Base-by-base conservation (phyloP, 257 asterid genomes). In the Salvia hispanica region DNA sequence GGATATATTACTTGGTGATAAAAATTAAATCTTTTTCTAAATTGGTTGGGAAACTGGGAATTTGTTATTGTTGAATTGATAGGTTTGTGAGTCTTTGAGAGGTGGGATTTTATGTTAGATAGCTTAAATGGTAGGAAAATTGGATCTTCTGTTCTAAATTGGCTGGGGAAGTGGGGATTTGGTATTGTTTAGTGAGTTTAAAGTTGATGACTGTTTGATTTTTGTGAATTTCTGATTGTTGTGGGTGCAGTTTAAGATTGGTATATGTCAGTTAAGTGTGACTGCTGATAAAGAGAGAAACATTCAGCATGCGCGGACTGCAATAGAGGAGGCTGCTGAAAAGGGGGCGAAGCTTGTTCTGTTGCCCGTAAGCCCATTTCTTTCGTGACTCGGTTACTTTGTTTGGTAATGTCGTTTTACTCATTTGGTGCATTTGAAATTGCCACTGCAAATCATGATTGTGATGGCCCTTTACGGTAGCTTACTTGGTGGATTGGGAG, bases 231-330 rank as follows among this genome's bases (percentile, higher is more conserved):
- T 31, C 6, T 6, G 59, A 48, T 61, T 40, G 8, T 40, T 33
- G 18, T 40, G 40, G 18, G 66, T 62, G 36, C 90, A 90, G 97
- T 90, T 88, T 83, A 88, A 90, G 70, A 85, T 90, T 44, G 94
- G 88, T 44, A 94, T 90, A 54, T 90, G 97, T 77, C 97, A 88
- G 78, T 79, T 90, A 72, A 78, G 75, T 2, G 97, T 90, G 39
- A 83, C 84, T 34, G 70, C 74, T 16, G 86, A 90, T 76, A 88
- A 90, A 81, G 92, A 79, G 44, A 76, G 71, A 62, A 88, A 88
- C 76, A 86, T 88, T 62, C 85, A 77, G 58, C 87, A 79, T 78
- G 94, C 92, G 70, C 86, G 87, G 48, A 55, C 73, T 66, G 86
- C 83, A 31, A 88, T 88, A 40, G 81, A 77, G 71, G 86, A 81